Percentiles rank a stretch among this genome's conserved stretches.
phyloP scores from a whole-genome alignment of 225 moss, liverwort and hornwort species.

The Marchantia polymorpha region DNA sequence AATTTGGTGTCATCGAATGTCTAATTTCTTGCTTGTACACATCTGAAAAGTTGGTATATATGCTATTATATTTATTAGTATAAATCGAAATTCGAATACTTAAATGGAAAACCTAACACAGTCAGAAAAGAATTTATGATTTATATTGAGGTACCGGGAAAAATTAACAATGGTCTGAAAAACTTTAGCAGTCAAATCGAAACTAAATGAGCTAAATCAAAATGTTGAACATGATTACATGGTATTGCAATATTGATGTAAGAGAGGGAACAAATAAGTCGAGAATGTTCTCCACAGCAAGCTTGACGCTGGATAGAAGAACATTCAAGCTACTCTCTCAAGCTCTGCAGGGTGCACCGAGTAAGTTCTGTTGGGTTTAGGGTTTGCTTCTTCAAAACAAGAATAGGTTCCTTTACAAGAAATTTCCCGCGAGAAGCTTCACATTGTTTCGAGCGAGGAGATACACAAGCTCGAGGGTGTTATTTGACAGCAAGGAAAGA shows the following conservation, averaged over 20 bases:
- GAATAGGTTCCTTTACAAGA: neutral
- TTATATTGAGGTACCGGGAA: too few relatives aligned
- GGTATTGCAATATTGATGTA: neutral
- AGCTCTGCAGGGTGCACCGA: neutral
- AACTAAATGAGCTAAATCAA: too few relatives aligned
- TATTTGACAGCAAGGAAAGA: neutral
- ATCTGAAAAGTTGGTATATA: too few relatives aligned
- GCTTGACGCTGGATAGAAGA: neutral
- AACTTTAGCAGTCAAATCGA: too few relatives aligned
- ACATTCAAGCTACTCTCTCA: neutral
- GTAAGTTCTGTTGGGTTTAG: slow-evolving; percentile 16
- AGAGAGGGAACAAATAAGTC: neutral
- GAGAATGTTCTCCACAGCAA: neutral
- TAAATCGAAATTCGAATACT: too few relatives aligned
- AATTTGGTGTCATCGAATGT: too few relatives aligned
- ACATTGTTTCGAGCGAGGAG: neutral
- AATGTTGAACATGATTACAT: neutral
- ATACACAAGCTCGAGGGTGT: neutral
- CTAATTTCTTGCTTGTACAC: too few relatives aligned
- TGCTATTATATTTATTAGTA: too few relatives aligned
- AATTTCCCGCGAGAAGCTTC: slow-evolving; percentile 16
- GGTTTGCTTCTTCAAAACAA: slow-evolving; percentile 14
- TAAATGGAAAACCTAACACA: too few relatives aligned
- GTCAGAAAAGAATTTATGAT: too few relatives aligned
- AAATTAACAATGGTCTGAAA: too few relatives aligned